Base-by-base conservation (phyloP, 306 rosid genomes). In the Fragaria nilgerrensis region DNA sequence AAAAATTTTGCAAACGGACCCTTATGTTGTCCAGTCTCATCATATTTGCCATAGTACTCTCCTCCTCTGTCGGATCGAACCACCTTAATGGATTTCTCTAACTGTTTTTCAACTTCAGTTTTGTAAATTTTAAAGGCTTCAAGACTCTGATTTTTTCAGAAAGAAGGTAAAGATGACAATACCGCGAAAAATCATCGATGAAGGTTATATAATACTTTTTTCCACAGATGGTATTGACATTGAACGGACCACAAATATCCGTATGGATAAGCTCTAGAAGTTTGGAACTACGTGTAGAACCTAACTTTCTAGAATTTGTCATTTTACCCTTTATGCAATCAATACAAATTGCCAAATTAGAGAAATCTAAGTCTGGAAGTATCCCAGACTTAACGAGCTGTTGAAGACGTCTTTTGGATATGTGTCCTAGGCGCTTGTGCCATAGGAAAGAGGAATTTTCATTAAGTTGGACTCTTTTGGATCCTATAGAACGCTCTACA, bases 401-500 rank as follows among this genome's bases (percentile, higher is more conserved):
- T 59, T 59, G 66, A 59, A 25, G 66, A 23, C 37, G 66, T 25
- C 66, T 23, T 59, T 59, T 59, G 36, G 66, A 59, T 59, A 59
- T 59, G 66, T 59, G 19, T 59, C 66, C 36, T 10, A 59, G 36
- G 11, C 64, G 64, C 10, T 58, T 58, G 2, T 59, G 66, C 66
- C 66, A 59, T 5, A 25, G 37, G 8, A 59, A 25, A 59, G 36
- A 59, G 5, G 66, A 59, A 59, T 59, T 23, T 58, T 58, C 65
- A 43, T n/a, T n/a, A n/a, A n/a, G n/a, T n/a, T n/a, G n/a, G n/a
- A n/a, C n/a, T n/a, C n/a, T n/a, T n/a, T n/a, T n/a, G n/a, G n/a
- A n/a, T n/a, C n/a, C n/a, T n/a, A n/a, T n/a, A n/a, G n/a, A n/a
- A n/a, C n/a, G n/a, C n/a, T n/a, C n/a, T n/a, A n/a, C n/a, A n/a